Evolutionary conservation across 805 yeast species (phyloP), one percentile per base, ranked within the genome.

Genomic region (Myxozyma udenii): DNA sequence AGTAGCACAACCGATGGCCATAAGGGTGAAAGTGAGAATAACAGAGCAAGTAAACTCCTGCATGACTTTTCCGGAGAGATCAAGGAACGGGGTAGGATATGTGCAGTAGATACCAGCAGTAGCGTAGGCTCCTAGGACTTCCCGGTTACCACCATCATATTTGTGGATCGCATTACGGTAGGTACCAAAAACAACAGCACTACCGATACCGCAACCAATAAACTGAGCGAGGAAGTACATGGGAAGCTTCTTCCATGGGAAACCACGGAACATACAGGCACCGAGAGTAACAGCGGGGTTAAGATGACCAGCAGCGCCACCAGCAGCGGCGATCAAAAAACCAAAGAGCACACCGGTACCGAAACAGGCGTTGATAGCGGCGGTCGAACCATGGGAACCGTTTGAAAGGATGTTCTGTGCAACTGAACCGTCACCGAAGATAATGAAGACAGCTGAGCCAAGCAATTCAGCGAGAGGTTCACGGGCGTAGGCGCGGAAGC

Each of bases 261-360:
- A 78, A 5, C 75, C 76, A 65, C 83, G 72, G 60, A 68, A 78
- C 11, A 75, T 61, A 54, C 76, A 77, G 60, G 74, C 69, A 7
- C 74, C 64, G 6, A 78, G 44, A 1, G 82, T 77, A 32, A 78
- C 73, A 50, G 79, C 77, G 2, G 82, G 81, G 64, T 78, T 78
- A 53, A 78, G 62, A 64, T 78, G 83, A n/a, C 78, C 83, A 61
- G 81, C 82, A 35, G 81, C 77, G 47, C 78, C 68, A 58, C 83
- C 83, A 53, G 80, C 80, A 25, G 53, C 16, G 37, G 79, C 71
- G 5, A 71, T 68, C 47, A 71, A 68, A 60, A 75, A 76, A 44
- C 81, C 83, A 62, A 77, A 62, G 61, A 76, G 74, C 35, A 75
- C 79, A 0, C 78, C 82, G 33, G 76, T 67, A 41, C 79, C 83